Conservation (phyloP, 2,329 filamentous ascomycete species). For the Cyphellophora attinorum region DNA sequence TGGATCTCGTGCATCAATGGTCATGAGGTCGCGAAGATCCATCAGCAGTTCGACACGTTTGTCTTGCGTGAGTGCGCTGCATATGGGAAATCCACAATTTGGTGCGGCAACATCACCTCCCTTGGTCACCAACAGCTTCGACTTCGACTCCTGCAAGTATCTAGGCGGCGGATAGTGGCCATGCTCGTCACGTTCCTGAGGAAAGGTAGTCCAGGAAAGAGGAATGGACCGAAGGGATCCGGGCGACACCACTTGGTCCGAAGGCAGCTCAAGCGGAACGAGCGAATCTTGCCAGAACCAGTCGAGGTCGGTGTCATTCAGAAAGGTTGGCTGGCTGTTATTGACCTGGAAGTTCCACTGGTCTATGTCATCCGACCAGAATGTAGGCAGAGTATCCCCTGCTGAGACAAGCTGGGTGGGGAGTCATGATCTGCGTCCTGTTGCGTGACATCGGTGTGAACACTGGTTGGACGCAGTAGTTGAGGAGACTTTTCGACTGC, state of each 20-base stretch:
- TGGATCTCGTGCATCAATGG: slow-evolving; percentile 4
- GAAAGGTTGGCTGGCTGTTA: neutral
- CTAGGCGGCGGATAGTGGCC: slow-evolving; percentile 1
- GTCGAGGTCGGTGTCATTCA: neutral
- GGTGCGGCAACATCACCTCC: slow-evolving; percentile 2
- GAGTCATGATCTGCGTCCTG: too few relatives aligned
- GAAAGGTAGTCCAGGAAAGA: neutral
- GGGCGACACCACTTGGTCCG: neutral
- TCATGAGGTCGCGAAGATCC: slow-evolving; percentile 2
- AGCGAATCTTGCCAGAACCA: neutral
- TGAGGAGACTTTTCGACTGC: too few relatives aligned
- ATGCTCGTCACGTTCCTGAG: neutral
- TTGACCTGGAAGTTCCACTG: slow-evolving; percentile 1
- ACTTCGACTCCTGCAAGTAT: slow-evolving; percentile 5
- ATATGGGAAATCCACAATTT: slow-evolving; percentile 5
- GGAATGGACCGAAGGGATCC: neutral
- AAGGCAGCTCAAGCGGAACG: neutral
- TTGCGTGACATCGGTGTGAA: too few relatives aligned
- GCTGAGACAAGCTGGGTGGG: neutral
- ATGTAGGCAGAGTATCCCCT: neutral
- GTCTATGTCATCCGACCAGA: slow-evolving; percentile 1
- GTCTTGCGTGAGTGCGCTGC: slow-evolving; percentile 5
- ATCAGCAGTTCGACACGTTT: slow-evolving; percentile 6
- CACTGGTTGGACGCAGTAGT: too few relatives aligned
- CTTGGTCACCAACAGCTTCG: slow-evolving; percentile 4